A percentile compares a stretch with the other conserved stretches of the same genome.
phyloP scores from a whole-genome alignment of 179 eudicot species.

The Silene vulgaris region DNA sequence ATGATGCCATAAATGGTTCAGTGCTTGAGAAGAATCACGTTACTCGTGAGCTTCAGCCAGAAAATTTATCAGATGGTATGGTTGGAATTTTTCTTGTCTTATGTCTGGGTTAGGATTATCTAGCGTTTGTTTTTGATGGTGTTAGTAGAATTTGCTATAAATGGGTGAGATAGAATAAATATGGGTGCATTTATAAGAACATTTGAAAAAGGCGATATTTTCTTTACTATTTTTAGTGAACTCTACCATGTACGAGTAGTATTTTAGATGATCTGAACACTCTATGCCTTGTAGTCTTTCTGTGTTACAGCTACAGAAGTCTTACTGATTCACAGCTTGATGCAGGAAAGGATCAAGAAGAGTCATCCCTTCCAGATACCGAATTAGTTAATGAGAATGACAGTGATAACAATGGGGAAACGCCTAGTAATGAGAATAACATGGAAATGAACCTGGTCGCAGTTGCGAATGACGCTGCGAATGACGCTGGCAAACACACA shows the following conservation, averaged over 20 bases:
- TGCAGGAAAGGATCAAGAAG: constrained; percentile 33
- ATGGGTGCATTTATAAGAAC: neutral
- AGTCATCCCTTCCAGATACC: constrained; percentile 25
- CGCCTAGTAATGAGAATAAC: constrained; percentile 20
- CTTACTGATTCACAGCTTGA: constrained; percentile 38
- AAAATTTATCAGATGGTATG: constrained; percentile 28
- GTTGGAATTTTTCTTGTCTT: constrained; percentile 11
- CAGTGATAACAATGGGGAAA: constrained; percentile 16
- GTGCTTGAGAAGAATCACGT: constrained; percentile 19
- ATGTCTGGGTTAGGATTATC: neutral
- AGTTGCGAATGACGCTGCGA: constrained; percentile 17
- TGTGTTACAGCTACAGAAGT: constrained; percentile 16
- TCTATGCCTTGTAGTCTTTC: constrained; percentile 16
- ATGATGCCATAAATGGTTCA: constrained; percentile 25
- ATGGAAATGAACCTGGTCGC: constrained; percentile 21
- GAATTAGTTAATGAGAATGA: constrained; percentile 18
- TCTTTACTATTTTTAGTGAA: neutral
- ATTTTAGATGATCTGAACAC: neutral
- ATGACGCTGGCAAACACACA: constrained; percentile 9
- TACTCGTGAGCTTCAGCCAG: constrained; percentile 26
- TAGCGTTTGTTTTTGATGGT: neutral
- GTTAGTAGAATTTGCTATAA: neutral
- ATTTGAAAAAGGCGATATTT: too few species aligned
- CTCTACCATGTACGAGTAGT: neutral
- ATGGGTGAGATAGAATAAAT: neutral